Percentiles rank a stretch among this genome's conserved stretches.
Conservation (phyloP, 1,139 yeast genomes). For the Candida gigantensis region DNA sequence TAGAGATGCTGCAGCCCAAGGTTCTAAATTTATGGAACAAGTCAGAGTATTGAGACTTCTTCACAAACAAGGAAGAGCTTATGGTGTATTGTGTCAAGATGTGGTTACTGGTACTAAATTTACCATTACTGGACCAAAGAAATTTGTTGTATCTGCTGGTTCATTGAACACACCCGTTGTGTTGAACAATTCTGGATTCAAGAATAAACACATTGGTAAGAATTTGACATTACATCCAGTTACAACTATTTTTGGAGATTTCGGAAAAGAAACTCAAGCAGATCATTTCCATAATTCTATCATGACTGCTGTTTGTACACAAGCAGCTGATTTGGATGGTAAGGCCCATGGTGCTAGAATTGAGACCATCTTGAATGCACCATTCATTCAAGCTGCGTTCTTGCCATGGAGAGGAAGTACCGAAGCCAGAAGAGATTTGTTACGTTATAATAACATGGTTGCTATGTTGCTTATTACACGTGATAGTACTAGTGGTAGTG, state of each 20-base stretch:
- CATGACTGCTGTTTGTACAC: constrained; percentile 53
- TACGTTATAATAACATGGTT: constrained; percentile 42
- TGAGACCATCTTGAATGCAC: constrained; percentile 53
- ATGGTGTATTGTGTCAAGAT: constrained; percentile 43
- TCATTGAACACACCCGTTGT: constrained; percentile 54
- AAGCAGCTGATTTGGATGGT: constrained; percentile 56
- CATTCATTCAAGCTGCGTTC: constrained; percentile 39
- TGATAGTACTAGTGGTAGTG: constrained; percentile 47
- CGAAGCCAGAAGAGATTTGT: constrained; percentile 32
- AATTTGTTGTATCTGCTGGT: constrained; percentile 52
- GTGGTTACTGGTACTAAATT: constrained; percentile 29
- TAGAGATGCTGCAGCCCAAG: constrained; percentile 50
- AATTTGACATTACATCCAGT: constrained; percentile 60
- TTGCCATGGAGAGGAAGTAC: constrained; percentile 48
- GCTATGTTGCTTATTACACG: constrained; percentile 51
- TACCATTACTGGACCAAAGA: constrained; percentile 47
- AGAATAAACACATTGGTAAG: constrained; percentile 53
- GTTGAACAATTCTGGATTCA: constrained; percentile 53
- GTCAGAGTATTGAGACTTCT: constrained; percentile 43
- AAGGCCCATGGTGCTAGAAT: constrained; percentile 58
- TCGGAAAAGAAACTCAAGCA: constrained; percentile 33
- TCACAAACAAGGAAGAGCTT: constrained; percentile 46
- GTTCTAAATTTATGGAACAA: constrained; percentile 51
- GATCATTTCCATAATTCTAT: constrained; percentile 47
- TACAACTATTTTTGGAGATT: constrained; percentile 44